Percentiles rank a stretch among this genome's conserved stretches.
Conservation (phyloP, 225 moss, liverwort and hornwort species). For the Climacium dendroides region DNA sequence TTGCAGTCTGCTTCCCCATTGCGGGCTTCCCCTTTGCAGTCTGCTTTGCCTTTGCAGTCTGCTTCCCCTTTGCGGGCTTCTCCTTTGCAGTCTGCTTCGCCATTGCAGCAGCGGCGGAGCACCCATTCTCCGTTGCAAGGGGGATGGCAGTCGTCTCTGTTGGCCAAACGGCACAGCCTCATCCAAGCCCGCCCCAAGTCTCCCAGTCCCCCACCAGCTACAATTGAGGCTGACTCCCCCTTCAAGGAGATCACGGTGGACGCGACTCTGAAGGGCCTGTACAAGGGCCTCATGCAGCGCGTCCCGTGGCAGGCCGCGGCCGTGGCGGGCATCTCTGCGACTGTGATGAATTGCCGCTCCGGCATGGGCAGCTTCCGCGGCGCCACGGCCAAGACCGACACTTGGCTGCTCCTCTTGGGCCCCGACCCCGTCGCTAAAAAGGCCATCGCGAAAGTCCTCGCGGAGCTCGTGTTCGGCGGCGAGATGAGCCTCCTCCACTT, state of each 20-base stretch:
- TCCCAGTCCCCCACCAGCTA: background rate
- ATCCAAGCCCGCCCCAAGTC: background rate
- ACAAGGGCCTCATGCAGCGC: conserved; percentile 34
- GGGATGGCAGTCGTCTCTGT: background rate
- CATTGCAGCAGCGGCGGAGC: conserved; percentile 3
- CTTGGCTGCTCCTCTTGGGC: conserved; percentile 72
- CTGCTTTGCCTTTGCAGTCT: background rate
- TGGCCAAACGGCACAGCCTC: background rate
- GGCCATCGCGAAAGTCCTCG: conserved; percentile 51
- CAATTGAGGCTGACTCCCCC: background rate
- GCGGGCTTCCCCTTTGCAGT: background rate
- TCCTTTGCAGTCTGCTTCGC: background rate
- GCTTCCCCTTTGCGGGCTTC: background rate
- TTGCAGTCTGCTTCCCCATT: background rate
- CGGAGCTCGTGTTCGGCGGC: conserved; percentile 44
- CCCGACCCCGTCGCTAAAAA: conserved; percentile 68
- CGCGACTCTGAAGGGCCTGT: conserved; percentile 36
- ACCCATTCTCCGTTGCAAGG: background rate
- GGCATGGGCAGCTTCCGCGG: conserved; percentile 37
- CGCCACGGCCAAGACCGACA: conserved; percentile 19
- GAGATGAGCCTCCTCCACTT: conserved; percentile 41
- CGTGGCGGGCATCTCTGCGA: conserved; percentile 31
- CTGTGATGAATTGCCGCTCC: conserved; percentile 51
- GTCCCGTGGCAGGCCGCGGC: conserved; percentile 74
- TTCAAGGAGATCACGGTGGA: background rate